Evolutionary conservation across 225 moss, liverwort and hornwort genomes (phyloP), one percentile per base, ranked within the genome.

Genomic region (Neckera pumila): DNA sequence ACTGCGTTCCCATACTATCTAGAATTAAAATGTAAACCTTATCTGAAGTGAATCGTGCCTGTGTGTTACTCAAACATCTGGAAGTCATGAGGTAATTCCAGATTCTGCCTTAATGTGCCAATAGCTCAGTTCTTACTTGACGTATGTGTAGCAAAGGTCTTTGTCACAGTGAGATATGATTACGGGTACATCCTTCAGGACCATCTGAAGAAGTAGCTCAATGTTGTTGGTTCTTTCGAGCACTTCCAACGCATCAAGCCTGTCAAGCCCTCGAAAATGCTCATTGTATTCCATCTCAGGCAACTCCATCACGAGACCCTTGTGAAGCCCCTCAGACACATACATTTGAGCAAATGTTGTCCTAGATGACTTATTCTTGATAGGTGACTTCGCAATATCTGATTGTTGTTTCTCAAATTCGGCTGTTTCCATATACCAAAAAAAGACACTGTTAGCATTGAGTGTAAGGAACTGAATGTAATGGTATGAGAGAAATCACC

Each of bases 91-190:
- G 36, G 36, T 28, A 76, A 76, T 59, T 61, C 42, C 82, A 63
- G 45, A 87, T 76, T 79, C 40, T 71, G 45, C 61, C 27, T 49
- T 75, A 56, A 4, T 57, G 54, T 89, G 71, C 76, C 67, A 47
- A 63, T 17, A 79, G 85, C 51, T 89, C 88, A 71, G 71, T 83
- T 79, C 90, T 89, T 94, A 94, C 94, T 92, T 94, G 90, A 94
- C 90, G 86, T 92, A 94, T 73, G 94, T 94, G 84, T 94, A 94
- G 61, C 90, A 86, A 38, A 94, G 90, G 75, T 94, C 91, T 64
- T 89, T 90, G 88, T 94, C 94, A 90, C 92, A 94, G 31, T 92
- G 92, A 43, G 94, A 92, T 85, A 94, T 92, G 54, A 94, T 94
- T 30, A 94, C 88, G 51, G 94, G 94, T 73, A 94, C 91, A 83